Evolutionary conservation across 169 alveolate species (phyloP).

Genomic region (Sarcocystis neurona): DNA sequence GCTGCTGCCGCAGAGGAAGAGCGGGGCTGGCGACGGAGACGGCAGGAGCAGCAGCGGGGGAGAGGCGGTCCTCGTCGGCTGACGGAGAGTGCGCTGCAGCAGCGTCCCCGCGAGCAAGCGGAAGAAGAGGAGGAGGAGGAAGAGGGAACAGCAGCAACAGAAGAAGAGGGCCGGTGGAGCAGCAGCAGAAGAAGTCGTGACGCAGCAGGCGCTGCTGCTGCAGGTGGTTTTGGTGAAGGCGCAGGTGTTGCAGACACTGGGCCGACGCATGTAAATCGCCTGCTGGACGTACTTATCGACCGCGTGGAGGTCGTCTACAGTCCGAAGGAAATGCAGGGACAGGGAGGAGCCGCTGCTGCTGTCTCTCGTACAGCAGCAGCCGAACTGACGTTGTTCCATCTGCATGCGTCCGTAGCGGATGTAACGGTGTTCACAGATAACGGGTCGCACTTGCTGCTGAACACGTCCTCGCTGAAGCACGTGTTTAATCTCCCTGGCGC

Average conservation of each 20-base stretch:
- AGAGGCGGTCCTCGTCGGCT: neutral
- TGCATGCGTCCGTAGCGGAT: neutral
- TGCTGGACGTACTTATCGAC: conserved; percentile 5
- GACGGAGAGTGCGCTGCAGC: conserved; percentile 27
- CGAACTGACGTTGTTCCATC: neutral
- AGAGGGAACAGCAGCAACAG: no score
- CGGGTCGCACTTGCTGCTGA: neutral
- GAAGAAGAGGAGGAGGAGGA: neutral
- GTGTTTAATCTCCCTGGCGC: neutral
- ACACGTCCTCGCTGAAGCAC: neutral
- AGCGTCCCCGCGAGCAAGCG: neutral
- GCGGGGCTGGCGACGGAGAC: no score
- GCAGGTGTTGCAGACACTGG: no score
- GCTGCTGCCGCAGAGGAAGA: no score
- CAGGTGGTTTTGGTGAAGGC: conserved; percentile 26
- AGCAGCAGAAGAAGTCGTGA: no score
- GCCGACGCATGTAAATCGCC: no score
- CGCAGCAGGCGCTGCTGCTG: conserved; percentile 44
- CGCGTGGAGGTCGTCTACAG: neutral
- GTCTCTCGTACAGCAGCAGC: no score
- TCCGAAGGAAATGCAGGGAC: neutral
- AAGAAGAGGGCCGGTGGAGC: no score
- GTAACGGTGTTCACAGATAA: conserved; percentile 11
- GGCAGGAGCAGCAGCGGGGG: no score
- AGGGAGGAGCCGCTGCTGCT: neutral